Percentiles rank a stretch among this genome's conserved stretches.
Conservation (phyloP, 768 basidiomycete genomes). For the Cystobasidium onofrii region DNA sequence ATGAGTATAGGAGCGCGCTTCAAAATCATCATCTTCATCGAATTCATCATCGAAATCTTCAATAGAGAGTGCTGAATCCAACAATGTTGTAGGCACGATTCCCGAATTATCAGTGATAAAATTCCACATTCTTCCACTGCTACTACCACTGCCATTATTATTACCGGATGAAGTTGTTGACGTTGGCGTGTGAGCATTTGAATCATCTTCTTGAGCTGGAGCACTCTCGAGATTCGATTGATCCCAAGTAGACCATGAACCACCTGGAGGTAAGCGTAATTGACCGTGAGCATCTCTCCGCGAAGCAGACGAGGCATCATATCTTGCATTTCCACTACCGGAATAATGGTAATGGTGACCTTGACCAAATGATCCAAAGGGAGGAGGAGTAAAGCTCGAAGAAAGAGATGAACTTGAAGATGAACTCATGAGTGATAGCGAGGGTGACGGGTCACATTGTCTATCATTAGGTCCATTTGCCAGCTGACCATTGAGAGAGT, state of each 20-base stretch:
- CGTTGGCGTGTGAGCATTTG: neutral
- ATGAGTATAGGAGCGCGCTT: neutral
- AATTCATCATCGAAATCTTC: constrained; percentile 29
- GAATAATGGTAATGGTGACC: constrained; percentile 15
- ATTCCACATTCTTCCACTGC: neutral
- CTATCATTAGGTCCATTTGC: neutral
- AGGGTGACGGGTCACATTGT: neutral
- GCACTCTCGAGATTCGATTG: neutral
- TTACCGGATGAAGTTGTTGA: neutral
- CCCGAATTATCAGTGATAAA: neutral
- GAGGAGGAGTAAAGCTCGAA: constrained; percentile 25
- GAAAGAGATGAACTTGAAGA: constrained; percentile 18
- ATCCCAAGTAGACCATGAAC: constrained; percentile 19
- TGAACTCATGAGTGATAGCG: neutral
- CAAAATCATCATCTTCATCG: constrained; percentile 8
- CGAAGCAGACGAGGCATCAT: neutral
- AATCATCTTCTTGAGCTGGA: neutral
- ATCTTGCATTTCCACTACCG: neutral
- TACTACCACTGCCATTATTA: neutral
- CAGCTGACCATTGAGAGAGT: neutral
- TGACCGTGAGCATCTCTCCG: neutral
- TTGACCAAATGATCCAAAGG: constrained; percentile 25
- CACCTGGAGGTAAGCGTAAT: neutral
- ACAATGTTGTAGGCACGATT: neutral
- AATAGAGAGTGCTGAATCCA: constrained; percentile 15